These are phyloP conservation scores for Eucalyptus virginea DNA, from an alignment of 345 rosid species.

Conservation along the genomic window DNA sequence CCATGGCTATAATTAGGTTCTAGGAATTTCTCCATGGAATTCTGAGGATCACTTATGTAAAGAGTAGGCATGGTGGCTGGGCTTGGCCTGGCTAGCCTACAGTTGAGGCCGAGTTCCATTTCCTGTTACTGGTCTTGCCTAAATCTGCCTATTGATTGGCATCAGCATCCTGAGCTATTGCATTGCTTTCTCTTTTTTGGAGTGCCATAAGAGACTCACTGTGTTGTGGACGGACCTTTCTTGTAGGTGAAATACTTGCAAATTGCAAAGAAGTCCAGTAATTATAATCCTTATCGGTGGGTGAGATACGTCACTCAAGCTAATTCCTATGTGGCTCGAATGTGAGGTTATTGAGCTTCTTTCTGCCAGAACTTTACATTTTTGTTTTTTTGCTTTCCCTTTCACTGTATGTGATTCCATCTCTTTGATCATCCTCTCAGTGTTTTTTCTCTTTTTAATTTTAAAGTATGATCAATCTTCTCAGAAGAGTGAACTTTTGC, in stretches of 20 bases:
- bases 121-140: background rate
- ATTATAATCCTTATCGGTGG: conserved; percentile 90
- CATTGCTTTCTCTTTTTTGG: background rate
- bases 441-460: background rate
- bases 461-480: background rate
- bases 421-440: background rate
- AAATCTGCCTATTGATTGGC: background rate
- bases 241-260: conserved; percentile 96
- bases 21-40: background rate
- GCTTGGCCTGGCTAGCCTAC: background rate
- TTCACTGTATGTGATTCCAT: background rate
- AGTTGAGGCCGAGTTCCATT: background rate
- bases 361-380: background rate
- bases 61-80: background rate
- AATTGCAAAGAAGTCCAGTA: conserved; percentile 84
- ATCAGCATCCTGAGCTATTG: background rate
- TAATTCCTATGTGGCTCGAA: conserved; percentile 90
- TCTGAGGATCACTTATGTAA: background rate
- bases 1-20: background rate
- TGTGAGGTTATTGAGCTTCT: conserved; percentile 11
- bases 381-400: background rate
- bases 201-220: background rate
- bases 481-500: background rate
- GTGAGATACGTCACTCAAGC: conserved; percentile 99
- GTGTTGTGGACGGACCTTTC: background rate